phyloP scores from a whole-genome alignment of 495 filamentous ascomycete genomes.

The Podospora pseudocomata region DNA sequence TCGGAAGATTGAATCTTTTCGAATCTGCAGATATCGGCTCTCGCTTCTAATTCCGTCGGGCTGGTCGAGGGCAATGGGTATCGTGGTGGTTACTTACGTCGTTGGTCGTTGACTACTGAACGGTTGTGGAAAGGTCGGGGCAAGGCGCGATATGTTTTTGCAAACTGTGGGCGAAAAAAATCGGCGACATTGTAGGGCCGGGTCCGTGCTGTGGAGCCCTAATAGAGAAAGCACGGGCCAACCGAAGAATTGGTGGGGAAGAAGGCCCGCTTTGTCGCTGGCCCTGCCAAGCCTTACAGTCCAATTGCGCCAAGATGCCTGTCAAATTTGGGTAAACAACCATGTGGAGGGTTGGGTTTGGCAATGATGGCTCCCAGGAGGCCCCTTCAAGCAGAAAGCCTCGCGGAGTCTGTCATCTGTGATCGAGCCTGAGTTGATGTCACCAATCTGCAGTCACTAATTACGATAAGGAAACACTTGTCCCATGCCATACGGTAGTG shows the following conservation, averaged over 20 bases:
- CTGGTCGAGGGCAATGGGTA: slow-evolving; percentile 8
- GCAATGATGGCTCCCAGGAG: no score
- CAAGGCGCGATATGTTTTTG: slow-evolving; percentile 24
- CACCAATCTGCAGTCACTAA: no score
- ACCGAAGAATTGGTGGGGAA: not conserved
- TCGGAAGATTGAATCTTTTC: not conserved
- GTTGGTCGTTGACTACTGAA: slow-evolving; percentile 25
- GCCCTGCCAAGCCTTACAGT: not conserved
- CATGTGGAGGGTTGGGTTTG: not conserved
- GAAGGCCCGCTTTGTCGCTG: not conserved
- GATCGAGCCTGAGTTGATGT: no score
- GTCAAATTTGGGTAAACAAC: not conserved
- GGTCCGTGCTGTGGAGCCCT: slow-evolving; percentile 20
- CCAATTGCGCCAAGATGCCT: not conserved
- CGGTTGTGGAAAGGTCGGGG: slow-evolving; percentile 22
- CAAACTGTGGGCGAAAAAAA: slow-evolving; percentile 36
- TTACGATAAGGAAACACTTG: no score
- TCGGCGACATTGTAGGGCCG: slow-evolving; percentile 29
- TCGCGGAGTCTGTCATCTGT: no score
- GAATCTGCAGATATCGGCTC: slow-evolving; percentile 6
- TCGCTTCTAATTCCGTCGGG: not conserved
- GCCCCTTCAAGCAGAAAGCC: no score
- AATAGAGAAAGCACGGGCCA: slow-evolving; percentile 1
- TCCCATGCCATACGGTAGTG: no score
- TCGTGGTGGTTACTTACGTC: slow-evolving; percentile 21